Evolutionary conservation across 2,329 filamentous ascomycete species (phyloP).

Genomic region (Thelonectria olida): DNA sequence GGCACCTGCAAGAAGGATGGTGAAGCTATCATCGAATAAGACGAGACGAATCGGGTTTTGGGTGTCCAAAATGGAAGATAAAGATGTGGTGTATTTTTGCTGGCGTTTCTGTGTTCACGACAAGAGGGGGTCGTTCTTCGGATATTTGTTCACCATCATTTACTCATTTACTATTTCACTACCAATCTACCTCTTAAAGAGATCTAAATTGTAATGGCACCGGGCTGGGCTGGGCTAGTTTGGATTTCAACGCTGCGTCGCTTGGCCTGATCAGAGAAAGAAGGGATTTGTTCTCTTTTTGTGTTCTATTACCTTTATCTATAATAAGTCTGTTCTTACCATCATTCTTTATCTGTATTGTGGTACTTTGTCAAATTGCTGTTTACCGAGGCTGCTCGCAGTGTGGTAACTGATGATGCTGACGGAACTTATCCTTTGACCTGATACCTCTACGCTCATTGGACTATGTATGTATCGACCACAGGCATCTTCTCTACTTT

Average conservation of each 20-base stretch:
- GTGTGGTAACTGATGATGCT: no score
- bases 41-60: slow-evolving; percentile 7
- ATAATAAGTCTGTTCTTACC: slow-evolving; percentile 16
- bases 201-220: slow-evolving; percentile 33
- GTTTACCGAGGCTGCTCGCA: not conserved
- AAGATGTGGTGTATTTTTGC: slow-evolving; percentile 20
- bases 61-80: slow-evolving; percentile 33
- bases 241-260: slow-evolving; percentile 12
- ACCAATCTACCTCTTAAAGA: slow-evolving; percentile 19
- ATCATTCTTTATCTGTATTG: no score
- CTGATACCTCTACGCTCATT: no score
- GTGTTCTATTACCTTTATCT: not conserved
- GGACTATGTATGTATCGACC: no score
- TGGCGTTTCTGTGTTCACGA: slow-evolving; percentile 33
- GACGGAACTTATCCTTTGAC: no score
- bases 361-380: slow-evolving; percentile 1
- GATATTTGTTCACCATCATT: slow-evolving; percentile 26
- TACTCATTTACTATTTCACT: slow-evolving; percentile 22
- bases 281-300: slow-evolving; percentile 1
- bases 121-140: slow-evolving; percentile 37
- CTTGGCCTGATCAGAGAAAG: slow-evolving; percentile 14
- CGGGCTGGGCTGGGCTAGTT: slow-evolving; percentile 18
- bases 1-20: not conserved
- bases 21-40: not conserved
- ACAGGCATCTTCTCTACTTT: no score